phyloP scores from a whole-genome alignment of 257 asterid genomes.

The Solanum etuberosum region DNA sequence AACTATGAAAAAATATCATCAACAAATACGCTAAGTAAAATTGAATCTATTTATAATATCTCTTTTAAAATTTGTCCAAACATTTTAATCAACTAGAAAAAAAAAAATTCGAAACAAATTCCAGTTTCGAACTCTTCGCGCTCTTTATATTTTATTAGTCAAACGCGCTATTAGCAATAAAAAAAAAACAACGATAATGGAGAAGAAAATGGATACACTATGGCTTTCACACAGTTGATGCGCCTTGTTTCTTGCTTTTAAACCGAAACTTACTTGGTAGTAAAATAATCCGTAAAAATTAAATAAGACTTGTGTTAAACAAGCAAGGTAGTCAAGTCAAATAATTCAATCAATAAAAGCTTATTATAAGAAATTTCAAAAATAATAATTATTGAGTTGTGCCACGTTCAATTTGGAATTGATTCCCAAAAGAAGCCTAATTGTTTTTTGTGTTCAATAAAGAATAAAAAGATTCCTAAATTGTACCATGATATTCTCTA shows the following conservation, averaged over 20 bases:
- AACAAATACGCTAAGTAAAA: too few species aligned
- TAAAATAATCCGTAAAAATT: rapidly evolving
- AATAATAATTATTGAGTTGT: neutral
- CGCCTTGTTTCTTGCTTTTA: neutral
- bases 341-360: too few species aligned
- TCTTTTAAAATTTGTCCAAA: too few species aligned
- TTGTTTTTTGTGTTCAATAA: neutral
- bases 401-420: neutral
- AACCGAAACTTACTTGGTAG: neutral
- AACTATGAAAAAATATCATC: too few species aligned
- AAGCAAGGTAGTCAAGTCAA: neutral
- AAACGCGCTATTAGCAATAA: too few species aligned
- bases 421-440: neutral
- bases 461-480: neutral
- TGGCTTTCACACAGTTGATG: rapidly evolving
- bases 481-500: neutral
- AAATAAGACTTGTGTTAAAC: too few species aligned
- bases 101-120: too few species aligned
- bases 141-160: too few species aligned
- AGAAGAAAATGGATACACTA: neutral
- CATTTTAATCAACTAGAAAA: too few species aligned
- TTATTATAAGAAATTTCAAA: neutral
- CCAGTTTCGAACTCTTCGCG: too few species aligned
- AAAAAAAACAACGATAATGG: too few species aligned
- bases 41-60: too few species aligned